phyloP scores from a whole-genome alignment of 1,284 basidiomycete species.

The Trichosporon ovoides region DNA sequence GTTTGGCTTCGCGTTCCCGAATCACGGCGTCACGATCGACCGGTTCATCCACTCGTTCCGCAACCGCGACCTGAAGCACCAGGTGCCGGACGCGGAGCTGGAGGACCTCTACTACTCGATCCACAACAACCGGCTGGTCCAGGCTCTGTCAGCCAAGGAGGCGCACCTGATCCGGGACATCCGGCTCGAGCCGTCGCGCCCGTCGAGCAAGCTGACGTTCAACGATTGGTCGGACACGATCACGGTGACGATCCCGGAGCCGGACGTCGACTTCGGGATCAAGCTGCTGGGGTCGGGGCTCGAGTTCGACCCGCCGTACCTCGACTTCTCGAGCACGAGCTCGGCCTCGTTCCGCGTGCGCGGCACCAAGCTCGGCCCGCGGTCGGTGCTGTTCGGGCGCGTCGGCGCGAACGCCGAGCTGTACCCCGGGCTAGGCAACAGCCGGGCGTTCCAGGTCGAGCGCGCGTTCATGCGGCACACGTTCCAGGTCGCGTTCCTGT shows the following conservation, averaged over 20 bases:
- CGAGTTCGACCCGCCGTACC: conserved; percentile 71
- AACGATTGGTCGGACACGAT: conserved; percentile 78
- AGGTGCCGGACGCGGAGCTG: conserved; percentile 68
- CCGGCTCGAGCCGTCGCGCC: conserved; percentile 60
- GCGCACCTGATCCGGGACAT: conserved; percentile 46
- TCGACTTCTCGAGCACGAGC: conserved; percentile 67
- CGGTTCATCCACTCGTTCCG: conserved; percentile 77
- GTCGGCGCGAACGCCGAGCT: conserved; percentile 71
- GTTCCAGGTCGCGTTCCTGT: conserved; percentile 79
- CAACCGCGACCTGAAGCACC: conserved; percentile 61
- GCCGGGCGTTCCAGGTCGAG: conserved; percentile 70
- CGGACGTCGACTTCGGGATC: conserved; percentile 71
- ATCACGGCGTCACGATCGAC: conserved; percentile 58
- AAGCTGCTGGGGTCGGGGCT: conserved; percentile 78
- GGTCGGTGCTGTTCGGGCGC: conserved; percentile 72
- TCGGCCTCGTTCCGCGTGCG: conserved; percentile 83
- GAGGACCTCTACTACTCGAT: conserved; percentile 72
- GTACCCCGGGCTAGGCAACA: conserved; percentile 72
- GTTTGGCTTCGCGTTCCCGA: conserved; percentile 58
- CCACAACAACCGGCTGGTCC: conserved; percentile 63
- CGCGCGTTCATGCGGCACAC: conserved; percentile 90
- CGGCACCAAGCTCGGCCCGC: conserved; percentile 71
- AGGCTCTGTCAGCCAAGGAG: conserved; percentile 57
- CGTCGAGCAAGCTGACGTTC: conserved; percentile 74
- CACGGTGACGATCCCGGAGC: conserved; percentile 70